Evolutionary conservation across 306 rosid species (phyloP).

Genomic region (Vigna angularis): DNA sequence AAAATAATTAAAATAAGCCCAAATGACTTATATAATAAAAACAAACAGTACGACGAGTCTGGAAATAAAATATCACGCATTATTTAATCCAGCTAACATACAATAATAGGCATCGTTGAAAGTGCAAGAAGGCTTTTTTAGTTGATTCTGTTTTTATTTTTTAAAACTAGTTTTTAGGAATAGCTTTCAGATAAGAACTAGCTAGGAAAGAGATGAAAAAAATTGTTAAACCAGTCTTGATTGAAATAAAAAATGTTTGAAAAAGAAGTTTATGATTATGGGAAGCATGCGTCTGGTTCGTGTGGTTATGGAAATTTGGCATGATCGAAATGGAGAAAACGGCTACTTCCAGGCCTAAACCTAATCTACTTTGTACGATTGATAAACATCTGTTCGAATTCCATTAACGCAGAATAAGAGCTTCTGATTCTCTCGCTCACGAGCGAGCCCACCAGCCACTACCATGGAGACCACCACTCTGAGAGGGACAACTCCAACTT

Average conservation of each 20-base stretch:
- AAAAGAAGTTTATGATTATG: no score
- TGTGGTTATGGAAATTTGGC: neutral
- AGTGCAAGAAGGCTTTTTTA: neutral
- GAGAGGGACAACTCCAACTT: slow-evolving; percentile 1
- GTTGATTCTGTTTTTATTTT: neutral
- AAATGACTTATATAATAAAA: no score
- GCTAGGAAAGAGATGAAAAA: neutral
- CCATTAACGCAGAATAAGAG: neutral
- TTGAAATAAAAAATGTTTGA: no score
- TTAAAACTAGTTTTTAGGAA: neutral
- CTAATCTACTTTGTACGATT: neutral
- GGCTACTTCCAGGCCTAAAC: neutral
- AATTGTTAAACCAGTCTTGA: no score
- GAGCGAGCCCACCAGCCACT: slow-evolving; percentile 14
- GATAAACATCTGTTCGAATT: neutral
- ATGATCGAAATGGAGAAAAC: no score
- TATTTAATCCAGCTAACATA: neutral
- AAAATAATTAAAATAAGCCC: neutral
- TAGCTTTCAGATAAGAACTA: neutral
- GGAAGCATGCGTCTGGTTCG: neutral
- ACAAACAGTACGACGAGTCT: no score
- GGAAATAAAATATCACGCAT: neutral
- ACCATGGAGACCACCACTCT: neutral
- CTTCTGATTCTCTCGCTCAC: neutral
- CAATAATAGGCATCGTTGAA: neutral